Conservation (phyloP, 1,284 basidiomycete genomes). For the Pseudozyma flocculosa region DNA sequence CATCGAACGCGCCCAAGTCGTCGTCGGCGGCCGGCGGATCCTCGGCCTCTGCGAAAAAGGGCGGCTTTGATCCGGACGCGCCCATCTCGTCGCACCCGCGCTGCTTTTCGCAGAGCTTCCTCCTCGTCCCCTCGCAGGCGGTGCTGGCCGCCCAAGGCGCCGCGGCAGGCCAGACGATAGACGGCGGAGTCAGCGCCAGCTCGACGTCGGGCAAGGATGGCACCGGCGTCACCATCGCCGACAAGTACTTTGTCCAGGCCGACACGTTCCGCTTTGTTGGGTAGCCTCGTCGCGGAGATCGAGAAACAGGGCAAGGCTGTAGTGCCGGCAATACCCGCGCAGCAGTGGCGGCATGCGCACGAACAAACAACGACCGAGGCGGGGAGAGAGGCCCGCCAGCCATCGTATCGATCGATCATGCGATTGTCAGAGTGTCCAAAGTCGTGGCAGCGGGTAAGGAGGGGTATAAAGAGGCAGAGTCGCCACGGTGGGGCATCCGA, state of each 20-base stretch:
- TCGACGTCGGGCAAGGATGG: constrained; percentile 22
- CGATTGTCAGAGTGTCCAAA: too few relatives aligned
- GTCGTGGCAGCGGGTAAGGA: too few relatives aligned
- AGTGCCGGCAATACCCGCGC: too few relatives aligned
- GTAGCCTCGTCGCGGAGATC: too few relatives aligned
- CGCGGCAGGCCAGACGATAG: constrained; percentile 2
- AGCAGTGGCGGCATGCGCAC: too few relatives aligned
- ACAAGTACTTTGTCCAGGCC: constrained; percentile 47
- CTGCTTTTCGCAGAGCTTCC: constrained; percentile 49
- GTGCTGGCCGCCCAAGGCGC: constrained; percentile 15
- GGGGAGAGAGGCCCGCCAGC: too few relatives aligned
- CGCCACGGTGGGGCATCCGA: too few relatives aligned
- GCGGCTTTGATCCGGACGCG: constrained; percentile 33
- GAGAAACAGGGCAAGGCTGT: too few relatives aligned
- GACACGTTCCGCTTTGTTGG: constrained; percentile 52
- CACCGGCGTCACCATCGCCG: constrained; percentile 14
- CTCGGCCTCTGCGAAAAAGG: constrained; percentile 31
- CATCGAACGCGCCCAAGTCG: constrained; percentile 44
- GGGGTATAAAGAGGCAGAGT: too few relatives aligned
- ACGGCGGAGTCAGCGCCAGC: constrained; percentile 15
- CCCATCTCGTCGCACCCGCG: constrained; percentile 43
- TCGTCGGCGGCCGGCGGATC: constrained; percentile 33
- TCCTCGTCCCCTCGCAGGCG: constrained; percentile 33
- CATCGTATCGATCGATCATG: too few relatives aligned
- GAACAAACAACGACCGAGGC: too few relatives aligned